Conservation (phyloP, 2,329 filamentous ascomycete genomes). For the Fusarium oxysporum region DNA sequence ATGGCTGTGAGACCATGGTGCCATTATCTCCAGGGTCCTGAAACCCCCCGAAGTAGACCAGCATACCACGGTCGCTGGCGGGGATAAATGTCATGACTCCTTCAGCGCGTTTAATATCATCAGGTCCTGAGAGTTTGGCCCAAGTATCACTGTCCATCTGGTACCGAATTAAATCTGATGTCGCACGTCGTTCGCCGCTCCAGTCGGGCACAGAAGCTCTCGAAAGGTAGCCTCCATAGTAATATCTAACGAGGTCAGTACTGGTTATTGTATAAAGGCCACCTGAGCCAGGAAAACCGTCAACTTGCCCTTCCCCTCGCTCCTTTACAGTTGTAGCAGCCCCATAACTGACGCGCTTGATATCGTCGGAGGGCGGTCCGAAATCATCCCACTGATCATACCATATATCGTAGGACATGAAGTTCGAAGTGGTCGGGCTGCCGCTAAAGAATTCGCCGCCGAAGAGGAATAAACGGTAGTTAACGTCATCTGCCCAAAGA, state of each 20-base stretch:
- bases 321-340: background rate
- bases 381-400: conserved; percentile 1
- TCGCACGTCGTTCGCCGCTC: background rate
- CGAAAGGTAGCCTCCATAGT: background rate
- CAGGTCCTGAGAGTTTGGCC: background rate
- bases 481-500: background rate
- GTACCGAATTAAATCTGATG: background rate
- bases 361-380: background rate
- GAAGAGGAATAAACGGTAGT: conserved; percentile 3
- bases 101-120: background rate
- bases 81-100: background rate
- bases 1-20: background rate
- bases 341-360: background rate
- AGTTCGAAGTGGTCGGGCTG: background rate
- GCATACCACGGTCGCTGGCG: background rate
- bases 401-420: conserved; percentile 8
- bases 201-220: background rate
- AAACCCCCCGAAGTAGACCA: background rate
- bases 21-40: background rate
- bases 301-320: background rate
- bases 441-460: background rate
- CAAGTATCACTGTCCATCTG: background rate
- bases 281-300: too few relatives aligned
- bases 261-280: background rate
- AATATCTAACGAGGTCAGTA: background rate